Conservation (phyloP, 2,329 filamentous ascomycete species). For the Cercospora janseana region DNA sequence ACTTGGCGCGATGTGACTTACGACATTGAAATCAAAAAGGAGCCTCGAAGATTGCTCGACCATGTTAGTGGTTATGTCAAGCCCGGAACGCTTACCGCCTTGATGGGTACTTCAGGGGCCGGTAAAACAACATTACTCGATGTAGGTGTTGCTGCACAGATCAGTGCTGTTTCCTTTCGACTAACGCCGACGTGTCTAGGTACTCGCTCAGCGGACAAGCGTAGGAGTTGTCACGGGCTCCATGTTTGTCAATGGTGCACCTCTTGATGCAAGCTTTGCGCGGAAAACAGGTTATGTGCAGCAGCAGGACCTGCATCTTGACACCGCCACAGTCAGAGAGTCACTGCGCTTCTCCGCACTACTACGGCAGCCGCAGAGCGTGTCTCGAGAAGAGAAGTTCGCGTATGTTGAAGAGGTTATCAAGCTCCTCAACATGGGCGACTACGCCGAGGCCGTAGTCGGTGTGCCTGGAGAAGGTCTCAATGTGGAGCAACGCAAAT, state of each 20-base stretch:
- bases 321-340: constrained; percentile 57
- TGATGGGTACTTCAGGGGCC: constrained; percentile 42
- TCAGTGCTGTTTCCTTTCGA: background rate
- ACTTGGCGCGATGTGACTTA: constrained; percentile 58
- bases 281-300: constrained; percentile 67
- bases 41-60: constrained; percentile 53
- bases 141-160: constrained; percentile 21
- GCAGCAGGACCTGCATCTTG: constrained; percentile 62
- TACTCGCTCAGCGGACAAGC: constrained; percentile 56
- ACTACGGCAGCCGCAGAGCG: constrained; percentile 55
- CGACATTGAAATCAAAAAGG: constrained; percentile 53
- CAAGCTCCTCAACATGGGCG: constrained; percentile 64
- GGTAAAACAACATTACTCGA: constrained; percentile 62
- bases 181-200: constrained; percentile 25
- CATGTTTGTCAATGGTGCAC: constrained; percentile 63
- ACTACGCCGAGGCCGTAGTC: constrained; percentile 62
- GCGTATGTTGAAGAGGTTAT: constrained; percentile 64
- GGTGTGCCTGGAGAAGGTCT: constrained; percentile 61
- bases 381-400: constrained; percentile 58
- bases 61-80: constrained; percentile 56
- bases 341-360: constrained; percentile 56
- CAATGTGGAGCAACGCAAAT: constrained; percentile 62
- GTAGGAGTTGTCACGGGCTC: constrained; percentile 65
- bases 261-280: constrained; percentile 58
- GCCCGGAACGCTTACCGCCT: constrained; percentile 40